Evolutionary conservation across 139 green algal species (phyloP).

Genomic region (Chlorella vulgaris): DNA sequence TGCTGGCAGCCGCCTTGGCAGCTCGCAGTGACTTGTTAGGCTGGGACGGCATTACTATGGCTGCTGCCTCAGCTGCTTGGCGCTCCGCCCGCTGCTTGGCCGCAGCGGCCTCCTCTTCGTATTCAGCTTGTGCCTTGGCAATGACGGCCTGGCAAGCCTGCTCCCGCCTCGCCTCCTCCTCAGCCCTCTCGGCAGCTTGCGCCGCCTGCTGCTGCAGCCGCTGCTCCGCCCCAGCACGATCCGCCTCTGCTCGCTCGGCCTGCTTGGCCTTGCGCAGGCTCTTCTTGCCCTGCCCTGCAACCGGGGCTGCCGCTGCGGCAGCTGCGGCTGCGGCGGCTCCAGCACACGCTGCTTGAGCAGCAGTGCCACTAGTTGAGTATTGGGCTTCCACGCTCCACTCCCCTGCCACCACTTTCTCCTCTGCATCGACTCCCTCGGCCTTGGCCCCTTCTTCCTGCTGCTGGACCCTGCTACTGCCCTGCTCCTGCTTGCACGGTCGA

Average conservation of each 20-base stretch:
- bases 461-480: not conserved
- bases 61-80: too few relatives aligned
- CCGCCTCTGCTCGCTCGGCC: not conserved
- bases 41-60: too few relatives aligned
- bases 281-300: not conserved
- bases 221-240: not conserved
- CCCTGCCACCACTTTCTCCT: not conserved
- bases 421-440: not conserved
- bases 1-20: not conserved
- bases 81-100: not conserved
- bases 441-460: too few relatives aligned
- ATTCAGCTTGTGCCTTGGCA: not conserved
- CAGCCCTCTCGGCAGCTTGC: too few relatives aligned
- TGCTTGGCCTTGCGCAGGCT: not conserved
- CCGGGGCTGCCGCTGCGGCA: not conserved
- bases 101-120: not conserved
- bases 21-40: not conserved
- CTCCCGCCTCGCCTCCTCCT: not conserved
- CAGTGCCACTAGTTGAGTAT: slow-evolving; percentile 8
- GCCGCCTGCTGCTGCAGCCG: not conserved
- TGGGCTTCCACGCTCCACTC: slow-evolving; percentile 31
- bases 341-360: not conserved
- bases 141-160: not conserved
- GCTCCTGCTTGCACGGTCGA: slow-evolving; percentile 24
- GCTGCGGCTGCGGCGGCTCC: not conserved